Percentiles rank a stretch among this genome's conserved stretches.
phyloP scores from a whole-genome alignment of 2,329 filamentous ascomycete species.

The Cladosporium velox region DNA sequence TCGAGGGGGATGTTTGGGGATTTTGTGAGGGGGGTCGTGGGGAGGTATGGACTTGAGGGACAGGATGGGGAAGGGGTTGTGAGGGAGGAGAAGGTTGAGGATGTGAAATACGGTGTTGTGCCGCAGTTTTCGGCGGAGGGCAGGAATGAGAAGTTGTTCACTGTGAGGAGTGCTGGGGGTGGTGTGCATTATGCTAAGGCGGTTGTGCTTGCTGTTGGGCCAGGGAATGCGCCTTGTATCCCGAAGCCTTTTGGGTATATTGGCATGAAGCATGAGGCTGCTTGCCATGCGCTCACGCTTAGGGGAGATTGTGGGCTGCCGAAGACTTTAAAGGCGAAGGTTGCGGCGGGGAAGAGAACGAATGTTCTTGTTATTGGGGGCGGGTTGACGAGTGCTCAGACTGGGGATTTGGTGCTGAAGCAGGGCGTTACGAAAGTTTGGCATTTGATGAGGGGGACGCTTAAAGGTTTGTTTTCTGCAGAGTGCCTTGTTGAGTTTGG shows the following conservation, averaged over 20 bases:
- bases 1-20: slow-evolving; percentile 43
- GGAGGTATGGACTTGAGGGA: slow-evolving; percentile 47
- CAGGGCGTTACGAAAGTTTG: slow-evolving; percentile 68
- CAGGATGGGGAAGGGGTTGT: slow-evolving; percentile 53
- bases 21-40: slow-evolving; percentile 45
- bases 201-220: slow-evolving; percentile 71
- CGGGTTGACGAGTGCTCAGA: slow-evolving; percentile 74
- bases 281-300: slow-evolving; percentile 58
- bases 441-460: slow-evolving; percentile 65
- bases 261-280: slow-evolving; percentile 46
- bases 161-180: slow-evolving; percentile 58
- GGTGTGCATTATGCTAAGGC: slow-evolving; percentile 57
- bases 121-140: slow-evolving; percentile 43
- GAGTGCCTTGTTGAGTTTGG: background rate
- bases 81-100: slow-evolving; percentile 59
- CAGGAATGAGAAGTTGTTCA: slow-evolving; percentile 59
- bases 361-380: slow-evolving; percentile 73
- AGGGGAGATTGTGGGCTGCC: slow-evolving; percentile 14
- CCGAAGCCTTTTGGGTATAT: slow-evolving; percentile 39
- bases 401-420: slow-evolving; percentile 66
- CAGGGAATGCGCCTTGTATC: slow-evolving; percentile 61
- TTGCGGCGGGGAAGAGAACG: slow-evolving; percentile 48
- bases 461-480: slow-evolving; percentile 39
- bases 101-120: slow-evolving; percentile 62
- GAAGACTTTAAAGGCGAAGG: slow-evolving; percentile 50